phyloP scores from a whole-genome alignment of 192 early-diverging fungal genomes.

The Rhizophagus clarus region DNA sequence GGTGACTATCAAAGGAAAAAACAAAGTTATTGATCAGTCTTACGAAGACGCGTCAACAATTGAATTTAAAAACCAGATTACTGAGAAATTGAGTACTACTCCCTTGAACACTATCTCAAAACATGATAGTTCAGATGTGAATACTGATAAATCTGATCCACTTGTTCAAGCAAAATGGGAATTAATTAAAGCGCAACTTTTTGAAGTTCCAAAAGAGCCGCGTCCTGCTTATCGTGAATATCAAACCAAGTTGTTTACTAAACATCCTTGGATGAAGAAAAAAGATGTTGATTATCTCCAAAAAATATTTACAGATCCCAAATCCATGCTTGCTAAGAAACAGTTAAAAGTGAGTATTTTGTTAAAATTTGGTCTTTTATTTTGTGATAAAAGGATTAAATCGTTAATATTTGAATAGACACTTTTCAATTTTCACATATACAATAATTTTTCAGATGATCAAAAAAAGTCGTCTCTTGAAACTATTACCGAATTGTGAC shows the following conservation, averaged over 20 bases:
- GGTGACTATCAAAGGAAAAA: too few relatives aligned
- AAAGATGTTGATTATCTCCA: slow-evolving; percentile 16
- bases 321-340: not conserved
- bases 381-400: not conserved
- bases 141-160: not conserved
- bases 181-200: not conserved
- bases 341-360: not conserved
- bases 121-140: not conserved
- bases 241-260: not conserved
- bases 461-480: slow-evolving; percentile 22
- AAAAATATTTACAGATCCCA: not conserved
- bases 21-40: too few relatives aligned
- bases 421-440: not conserved
- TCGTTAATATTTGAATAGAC: not conserved
- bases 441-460: slow-evolving; percentile 5
- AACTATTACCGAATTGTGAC: not conserved
- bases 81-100: not conserved
- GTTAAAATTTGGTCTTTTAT: not conserved
- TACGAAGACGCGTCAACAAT: not conserved
- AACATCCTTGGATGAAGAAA: slow-evolving; percentile 20
- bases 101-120: too few relatives aligned
- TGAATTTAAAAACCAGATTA: not conserved
- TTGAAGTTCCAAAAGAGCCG: slow-evolving; percentile 4
- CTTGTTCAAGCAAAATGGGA: slow-evolving; percentile 3
- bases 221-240: not conserved